These are phyloP conservation scores for Evansstolkia leycettana DNA, from an alignment of 495 filamentous ascomycete genomes.

Conservation along the genomic window DNA sequence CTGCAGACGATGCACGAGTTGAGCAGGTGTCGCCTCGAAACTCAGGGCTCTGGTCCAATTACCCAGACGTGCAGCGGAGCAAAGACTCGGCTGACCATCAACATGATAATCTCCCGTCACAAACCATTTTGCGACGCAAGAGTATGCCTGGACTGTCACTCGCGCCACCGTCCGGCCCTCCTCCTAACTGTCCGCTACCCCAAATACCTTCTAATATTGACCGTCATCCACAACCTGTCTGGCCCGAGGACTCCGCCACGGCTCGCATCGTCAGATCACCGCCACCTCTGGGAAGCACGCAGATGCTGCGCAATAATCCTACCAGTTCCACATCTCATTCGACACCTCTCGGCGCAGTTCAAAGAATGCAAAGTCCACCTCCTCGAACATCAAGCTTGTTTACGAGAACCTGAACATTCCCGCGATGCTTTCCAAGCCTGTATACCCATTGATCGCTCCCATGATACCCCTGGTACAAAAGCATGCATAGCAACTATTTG, in stretches of 20 bases:
- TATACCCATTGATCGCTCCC: too few relatives aligned
- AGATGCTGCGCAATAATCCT: too few relatives aligned
- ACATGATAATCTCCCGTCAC: constrained; percentile 2
- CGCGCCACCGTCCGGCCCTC: constrained; percentile 49
- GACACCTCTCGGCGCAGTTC: neutral
- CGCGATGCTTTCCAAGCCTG: too few relatives aligned
- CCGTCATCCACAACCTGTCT: neutral
- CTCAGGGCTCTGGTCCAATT: too few relatives aligned
- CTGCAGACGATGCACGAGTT: neutral
- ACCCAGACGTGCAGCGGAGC: constrained; percentile 2
- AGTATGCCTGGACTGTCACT: constrained; percentile 46
- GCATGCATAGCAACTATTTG: too few relatives aligned
- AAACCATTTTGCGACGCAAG: constrained; percentile 25
- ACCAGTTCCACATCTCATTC: neutral
- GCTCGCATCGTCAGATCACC: neutral
- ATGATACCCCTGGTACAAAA: too few relatives aligned
- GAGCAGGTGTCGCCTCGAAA: neutral
- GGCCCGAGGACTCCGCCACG: neutral
- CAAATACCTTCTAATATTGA: constrained; percentile 36
- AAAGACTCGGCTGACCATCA: constrained; percentile 1
- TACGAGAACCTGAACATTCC: too few relatives aligned
- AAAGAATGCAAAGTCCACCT: neutral
- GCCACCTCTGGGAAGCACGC: neutral
- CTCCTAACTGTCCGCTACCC: constrained; percentile 51
- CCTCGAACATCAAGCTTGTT: neutral